Evolutionary conservation across 768 basidiomycete species (phyloP).

Genomic region (Lenzites betulinus): DNA sequence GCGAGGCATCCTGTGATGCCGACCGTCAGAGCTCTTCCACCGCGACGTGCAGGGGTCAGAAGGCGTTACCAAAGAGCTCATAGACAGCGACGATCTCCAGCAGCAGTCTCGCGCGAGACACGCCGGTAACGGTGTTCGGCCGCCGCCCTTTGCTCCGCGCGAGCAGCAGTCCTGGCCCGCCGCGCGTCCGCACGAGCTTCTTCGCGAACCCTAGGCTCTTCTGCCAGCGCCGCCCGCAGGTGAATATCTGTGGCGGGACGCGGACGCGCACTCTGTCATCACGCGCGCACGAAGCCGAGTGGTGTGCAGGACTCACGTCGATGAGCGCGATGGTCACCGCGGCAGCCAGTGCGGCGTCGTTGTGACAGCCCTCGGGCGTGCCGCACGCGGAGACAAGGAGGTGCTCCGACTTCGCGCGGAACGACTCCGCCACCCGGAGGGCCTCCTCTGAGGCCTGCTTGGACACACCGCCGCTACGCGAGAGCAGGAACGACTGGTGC

Average conservation of each 20-base stretch:
- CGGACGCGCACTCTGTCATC: slow-evolving; percentile 3
- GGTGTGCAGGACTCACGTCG: slow-evolving; percentile 36
- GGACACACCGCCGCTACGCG: slow-evolving; percentile 33
- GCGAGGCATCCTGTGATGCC: slow-evolving; percentile 37
- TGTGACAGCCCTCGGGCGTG: slow-evolving; percentile 33
- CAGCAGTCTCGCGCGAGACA: slow-evolving; percentile 39
- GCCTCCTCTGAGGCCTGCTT: slow-evolving; percentile 30
- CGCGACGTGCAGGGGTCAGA: slow-evolving; percentile 6
- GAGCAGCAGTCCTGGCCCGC: slow-evolving; percentile 41
- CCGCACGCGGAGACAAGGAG: slow-evolving; percentile 36
- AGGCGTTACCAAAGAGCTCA: slow-evolving; percentile 40
- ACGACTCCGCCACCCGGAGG: slow-evolving; percentile 38
- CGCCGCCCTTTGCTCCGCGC: slow-evolving; percentile 34
- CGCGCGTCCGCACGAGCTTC: slow-evolving; percentile 42
- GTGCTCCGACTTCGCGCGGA: slow-evolving; percentile 38
- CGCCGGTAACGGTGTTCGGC: slow-evolving; percentile 29
- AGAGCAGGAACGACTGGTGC: slow-evolving; percentile 45
- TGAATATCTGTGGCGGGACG: slow-evolving; percentile 41
- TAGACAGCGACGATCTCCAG: slow-evolving; percentile 47
- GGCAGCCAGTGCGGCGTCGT: slow-evolving; percentile 33
- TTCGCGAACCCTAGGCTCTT: slow-evolving; percentile 42
- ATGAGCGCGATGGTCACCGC: slow-evolving; percentile 36
- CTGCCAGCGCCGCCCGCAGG: slow-evolving; percentile 41
- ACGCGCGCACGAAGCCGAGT: slow-evolving; percentile 5
- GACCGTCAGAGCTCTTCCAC: slow-evolving; percentile 9